Conservation (phyloP, 2,329 filamentous ascomycete genomes). For the Penicillium concentricum region DNA sequence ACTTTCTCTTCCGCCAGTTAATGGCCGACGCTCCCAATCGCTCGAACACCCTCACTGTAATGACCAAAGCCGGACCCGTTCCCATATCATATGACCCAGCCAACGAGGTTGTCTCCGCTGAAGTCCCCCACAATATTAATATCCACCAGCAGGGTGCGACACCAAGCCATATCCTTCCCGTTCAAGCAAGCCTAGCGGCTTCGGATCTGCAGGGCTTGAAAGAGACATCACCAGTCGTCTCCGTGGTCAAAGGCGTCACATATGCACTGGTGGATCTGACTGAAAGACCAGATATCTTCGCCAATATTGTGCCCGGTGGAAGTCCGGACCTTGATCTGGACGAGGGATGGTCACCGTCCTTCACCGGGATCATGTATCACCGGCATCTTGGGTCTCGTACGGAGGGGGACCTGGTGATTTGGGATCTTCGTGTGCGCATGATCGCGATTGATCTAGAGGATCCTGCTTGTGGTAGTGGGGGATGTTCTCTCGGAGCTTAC, state of each 20-base stretch:
- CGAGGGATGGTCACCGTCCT: constrained; percentile 27
- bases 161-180: constrained; percentile 17
- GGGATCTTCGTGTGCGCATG: constrained; percentile 30
- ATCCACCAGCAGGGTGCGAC: constrained; percentile 49
- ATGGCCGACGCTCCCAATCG: constrained; percentile 7
- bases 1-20: constrained; percentile 38
- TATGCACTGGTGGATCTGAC: constrained; percentile 30
- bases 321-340: constrained; percentile 27
- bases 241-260: constrained; percentile 71
- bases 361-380: constrained; percentile 32
- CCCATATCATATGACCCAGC: constrained; percentile 39
- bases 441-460: constrained; percentile 51
- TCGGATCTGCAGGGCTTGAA: constrained; percentile 6
- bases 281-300: constrained; percentile 20
- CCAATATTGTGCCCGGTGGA: constrained; percentile 17
- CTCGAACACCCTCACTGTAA: constrained; percentile 15
- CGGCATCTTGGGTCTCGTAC: constrained; percentile 10
- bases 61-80: constrained; percentile 47
- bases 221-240: constrained; percentile 52
- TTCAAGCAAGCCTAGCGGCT: background rate
- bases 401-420: constrained; percentile 18
- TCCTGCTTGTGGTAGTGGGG: constrained; percentile 62
- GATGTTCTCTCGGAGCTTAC: constrained; percentile 53
- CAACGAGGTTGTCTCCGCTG: constrained; percentile 53
- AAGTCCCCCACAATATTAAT: constrained; percentile 66